Evolutionary conservation across 805 yeast species (phyloP), one percentile per base, ranked within the genome.

Genomic region (Candida ponderosae): DNA sequence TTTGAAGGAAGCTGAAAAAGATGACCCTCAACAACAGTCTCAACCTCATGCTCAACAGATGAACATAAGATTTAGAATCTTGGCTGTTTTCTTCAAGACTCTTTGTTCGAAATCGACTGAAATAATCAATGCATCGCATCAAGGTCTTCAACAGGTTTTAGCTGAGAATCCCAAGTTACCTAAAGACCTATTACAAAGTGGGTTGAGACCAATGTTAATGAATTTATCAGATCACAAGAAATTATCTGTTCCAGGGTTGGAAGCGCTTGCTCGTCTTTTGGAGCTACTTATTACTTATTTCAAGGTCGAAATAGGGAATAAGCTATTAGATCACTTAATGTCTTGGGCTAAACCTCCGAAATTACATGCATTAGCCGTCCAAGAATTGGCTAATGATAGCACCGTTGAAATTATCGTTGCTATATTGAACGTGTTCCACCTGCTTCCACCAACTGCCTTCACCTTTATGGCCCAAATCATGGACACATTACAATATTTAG

Each of bases 241-340:
- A 40, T 65, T 93, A 34, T 85, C 96, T 0, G 93, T 86, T 1
- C 73, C 86, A 2, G 96, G 97, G 2, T 65, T 93, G 16, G 96
- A 90, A 52, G 96, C 97, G 0, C 66, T 93, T 18, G 94, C 97
- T 0, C 68, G 94, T 32, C 66, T 93, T 24, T 66, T 93, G 31
- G 96, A 90, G 52, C 65, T 94, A 18, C 65, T 93, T 46, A 88
- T 90, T 27, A 86, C 94, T 4, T 90, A 93, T 52, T 93, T 93
- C 68, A 83, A 94, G 56, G 97, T 94, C 16, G 99, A 93, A 57
- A 90, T 93, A 46, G 99, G 99, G 24, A 74, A 88, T 35, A 93
- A 93, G 51, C 63, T 93, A 36, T 69, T 94, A 24, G 97, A 93
- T 53, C 98, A 93, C 59, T 66, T 93, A 45, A 82, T 81, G 74